phyloP scores from a whole-genome alignment of 2,329 filamentous ascomycete genomes.

The Blumeria hordei region DNA sequence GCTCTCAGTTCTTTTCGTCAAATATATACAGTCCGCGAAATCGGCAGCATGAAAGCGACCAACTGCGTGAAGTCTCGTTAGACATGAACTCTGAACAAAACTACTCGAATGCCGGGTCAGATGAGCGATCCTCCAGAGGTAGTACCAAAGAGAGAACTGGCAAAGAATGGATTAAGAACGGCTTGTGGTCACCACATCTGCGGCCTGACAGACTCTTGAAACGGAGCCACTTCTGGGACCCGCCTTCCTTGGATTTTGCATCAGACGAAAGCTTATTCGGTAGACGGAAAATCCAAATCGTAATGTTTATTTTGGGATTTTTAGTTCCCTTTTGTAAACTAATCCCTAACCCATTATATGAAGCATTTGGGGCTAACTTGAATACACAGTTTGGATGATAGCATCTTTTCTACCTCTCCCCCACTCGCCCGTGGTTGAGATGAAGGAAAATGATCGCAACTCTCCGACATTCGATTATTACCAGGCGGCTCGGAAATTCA shows the following conservation, averaged over 20 bases:
- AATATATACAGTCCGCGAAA: conserved; percentile 23
- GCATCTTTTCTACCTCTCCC: conserved; percentile 53
- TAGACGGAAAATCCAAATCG: conserved; percentile 47
- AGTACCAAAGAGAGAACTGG: conserved; percentile 2
- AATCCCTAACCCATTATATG: not conserved
- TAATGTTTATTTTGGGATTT: conserved; percentile 55
- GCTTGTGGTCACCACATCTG: conserved; percentile 53
- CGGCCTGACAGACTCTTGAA: conserved; percentile 34
- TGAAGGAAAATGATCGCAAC: conserved; percentile 22
- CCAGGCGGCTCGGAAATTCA: conserved; percentile 11
- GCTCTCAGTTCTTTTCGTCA: conserved; percentile 20
- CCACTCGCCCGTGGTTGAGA: conserved; percentile 25
- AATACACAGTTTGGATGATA: conserved; percentile 45
- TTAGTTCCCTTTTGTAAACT: conserved; percentile 45
- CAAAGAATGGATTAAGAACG: conserved; percentile 29
- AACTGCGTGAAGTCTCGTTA: conserved; percentile 16
- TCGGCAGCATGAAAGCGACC: conserved; percentile 19
- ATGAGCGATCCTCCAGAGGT: not conserved
- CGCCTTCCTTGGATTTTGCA: conserved; percentile 44
- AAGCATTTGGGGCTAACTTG: conserved; percentile 2
- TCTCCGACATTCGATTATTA: conserved; percentile 11
- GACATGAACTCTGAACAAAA: conserved; percentile 19
- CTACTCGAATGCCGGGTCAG: not conserved
- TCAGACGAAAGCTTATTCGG: conserved; percentile 34
- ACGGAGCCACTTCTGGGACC: conserved; percentile 42